Conservation (phyloP, 73 alveolate species). For the Effrenium voratum region DNA sequence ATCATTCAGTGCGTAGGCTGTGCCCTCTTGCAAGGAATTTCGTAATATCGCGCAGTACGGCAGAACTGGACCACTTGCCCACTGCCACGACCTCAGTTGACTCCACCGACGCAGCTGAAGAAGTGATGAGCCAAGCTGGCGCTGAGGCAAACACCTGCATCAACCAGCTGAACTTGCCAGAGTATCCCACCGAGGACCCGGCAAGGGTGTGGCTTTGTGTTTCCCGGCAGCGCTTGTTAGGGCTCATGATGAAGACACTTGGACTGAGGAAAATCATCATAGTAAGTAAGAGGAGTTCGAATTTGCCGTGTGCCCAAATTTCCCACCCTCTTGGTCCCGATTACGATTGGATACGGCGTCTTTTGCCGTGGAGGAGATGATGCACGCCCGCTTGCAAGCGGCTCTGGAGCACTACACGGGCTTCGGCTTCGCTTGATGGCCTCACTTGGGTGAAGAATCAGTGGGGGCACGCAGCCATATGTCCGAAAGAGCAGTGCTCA, state of each 20-base stretch:
- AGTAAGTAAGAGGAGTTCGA: neutral
- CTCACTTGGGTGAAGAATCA: too few species aligned
- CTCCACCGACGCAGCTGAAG: too few species aligned
- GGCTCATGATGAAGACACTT: neutral
- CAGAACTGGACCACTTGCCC: constrained; percentile 65
- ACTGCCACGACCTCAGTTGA: too few species aligned
- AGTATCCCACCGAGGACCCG: constrained; percentile 73
- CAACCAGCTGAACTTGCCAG: constrained; percentile 89
- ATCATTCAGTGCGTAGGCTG: neutral
- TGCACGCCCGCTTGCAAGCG: neutral
- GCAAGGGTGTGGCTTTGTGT: neutral
- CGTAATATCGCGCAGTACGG: constrained; percentile 42
- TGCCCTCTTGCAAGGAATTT: constrained; percentile 19
- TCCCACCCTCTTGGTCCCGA: too few species aligned
- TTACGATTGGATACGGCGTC: neutral
- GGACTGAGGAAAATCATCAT: neutral
- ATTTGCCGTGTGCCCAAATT: neutral
- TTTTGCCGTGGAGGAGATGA: neutral
- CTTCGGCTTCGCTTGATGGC: constrained; percentile 63
- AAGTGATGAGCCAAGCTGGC: neutral
- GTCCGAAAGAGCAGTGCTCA: too few species aligned
- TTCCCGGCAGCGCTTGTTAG: neutral
- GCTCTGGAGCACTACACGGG: constrained; percentile 84
- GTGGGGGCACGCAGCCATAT: too few species aligned
- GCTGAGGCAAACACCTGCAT: constrained; percentile 60